Percentiles rank a stretch among this genome's conserved stretches.
These are phyloP conservation scores for Cicer arietinum DNA, from an alignment of 306 rosid species.

Conservation along the genomic window DNA sequence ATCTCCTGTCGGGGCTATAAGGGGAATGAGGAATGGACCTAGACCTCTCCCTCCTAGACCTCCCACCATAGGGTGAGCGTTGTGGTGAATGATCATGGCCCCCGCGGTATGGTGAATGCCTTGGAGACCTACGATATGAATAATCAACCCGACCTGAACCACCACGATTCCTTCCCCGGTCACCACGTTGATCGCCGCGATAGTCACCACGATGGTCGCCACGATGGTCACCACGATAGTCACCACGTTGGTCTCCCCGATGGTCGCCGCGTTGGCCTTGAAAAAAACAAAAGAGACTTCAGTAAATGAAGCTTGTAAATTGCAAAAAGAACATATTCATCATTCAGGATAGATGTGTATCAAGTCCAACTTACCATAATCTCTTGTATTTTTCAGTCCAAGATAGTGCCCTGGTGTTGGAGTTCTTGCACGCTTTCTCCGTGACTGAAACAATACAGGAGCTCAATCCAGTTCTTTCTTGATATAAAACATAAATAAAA, in stretches of 20 bases:
- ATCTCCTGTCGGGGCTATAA: conserved; percentile 78
- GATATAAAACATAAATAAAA: conserved; percentile 29
- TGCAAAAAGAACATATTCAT: conserved; percentile 1
- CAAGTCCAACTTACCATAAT: conserved; percentile 62
- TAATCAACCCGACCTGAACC: conserved; percentile 11
- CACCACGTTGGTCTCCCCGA: conserved; percentile 34
- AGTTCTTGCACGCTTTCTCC: conserved; percentile 93
- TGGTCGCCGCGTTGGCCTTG: conserved; percentile 45
- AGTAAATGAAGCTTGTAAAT: background rate
- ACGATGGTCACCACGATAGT: conserved; percentile 53
- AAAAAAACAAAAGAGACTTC: conserved; percentile 17
- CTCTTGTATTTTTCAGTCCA: conserved; percentile 89
- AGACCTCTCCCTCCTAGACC: conserved; percentile 88
- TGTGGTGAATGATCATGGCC: conserved; percentile 78
- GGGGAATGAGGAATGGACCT: conserved; percentile 75
- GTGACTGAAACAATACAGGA: conserved; percentile 74
- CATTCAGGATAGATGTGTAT: conserved; percentile 12
- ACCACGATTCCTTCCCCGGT: background rate
- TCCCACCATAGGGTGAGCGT: conserved; percentile 73
- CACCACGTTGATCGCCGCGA: conserved; percentile 16
- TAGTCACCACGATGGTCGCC: conserved; percentile 82
- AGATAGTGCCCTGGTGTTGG: conserved; percentile 99
- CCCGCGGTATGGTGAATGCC: conserved; percentile 86
- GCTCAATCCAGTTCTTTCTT: conserved; percentile 42
- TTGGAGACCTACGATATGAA: conserved; percentile 78